These are phyloP conservation scores for Taiozyma sp. DNA, from an alignment of 1,139 yeast genomes.

Conservation along the genomic window DNA sequence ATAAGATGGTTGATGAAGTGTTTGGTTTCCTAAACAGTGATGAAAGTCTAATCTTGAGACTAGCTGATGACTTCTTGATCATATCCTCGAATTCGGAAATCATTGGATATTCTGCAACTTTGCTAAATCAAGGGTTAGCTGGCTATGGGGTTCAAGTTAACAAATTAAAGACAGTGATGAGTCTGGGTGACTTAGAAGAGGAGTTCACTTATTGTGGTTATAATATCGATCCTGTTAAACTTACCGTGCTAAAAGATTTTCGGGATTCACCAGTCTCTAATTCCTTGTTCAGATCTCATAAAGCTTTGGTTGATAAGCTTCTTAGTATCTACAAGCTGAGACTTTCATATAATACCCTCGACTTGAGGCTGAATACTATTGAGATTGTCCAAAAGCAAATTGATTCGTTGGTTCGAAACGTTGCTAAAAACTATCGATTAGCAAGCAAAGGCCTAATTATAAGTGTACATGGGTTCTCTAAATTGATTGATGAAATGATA, in stretches of 20 bases:
- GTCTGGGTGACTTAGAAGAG: constrained; percentile 10
- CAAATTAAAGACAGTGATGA: constrained; percentile 44
- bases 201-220: constrained; percentile 23
- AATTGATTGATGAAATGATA: background rate
- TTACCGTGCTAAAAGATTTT: constrained; percentile 25
- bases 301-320: constrained; percentile 16
- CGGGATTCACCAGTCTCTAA: constrained; percentile 9
- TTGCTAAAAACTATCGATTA: constrained; percentile 8
- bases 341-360: constrained; percentile 23
- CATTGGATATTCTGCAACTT: constrained; percentile 24
- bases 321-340: constrained; percentile 20
- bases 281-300: constrained; percentile 19
- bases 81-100: constrained; percentile 40
- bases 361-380: constrained; percentile 15
- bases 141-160: constrained; percentile 62
- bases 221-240: constrained; percentile 22
- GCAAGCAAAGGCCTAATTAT: background rate
- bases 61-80: constrained; percentile 85
- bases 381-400: constrained; percentile 20
- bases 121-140: constrained; percentile 36
- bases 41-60: constrained; percentile 46
- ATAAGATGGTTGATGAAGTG: constrained; percentile 49
- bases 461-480: background rate
- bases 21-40: constrained; percentile 25
- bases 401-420: constrained; percentile 9